Evolutionary conservation across 192 early-diverging fungal species (phyloP), one percentile per base, ranked within the genome.

Genomic region (Funneliformis geosporum): DNA sequence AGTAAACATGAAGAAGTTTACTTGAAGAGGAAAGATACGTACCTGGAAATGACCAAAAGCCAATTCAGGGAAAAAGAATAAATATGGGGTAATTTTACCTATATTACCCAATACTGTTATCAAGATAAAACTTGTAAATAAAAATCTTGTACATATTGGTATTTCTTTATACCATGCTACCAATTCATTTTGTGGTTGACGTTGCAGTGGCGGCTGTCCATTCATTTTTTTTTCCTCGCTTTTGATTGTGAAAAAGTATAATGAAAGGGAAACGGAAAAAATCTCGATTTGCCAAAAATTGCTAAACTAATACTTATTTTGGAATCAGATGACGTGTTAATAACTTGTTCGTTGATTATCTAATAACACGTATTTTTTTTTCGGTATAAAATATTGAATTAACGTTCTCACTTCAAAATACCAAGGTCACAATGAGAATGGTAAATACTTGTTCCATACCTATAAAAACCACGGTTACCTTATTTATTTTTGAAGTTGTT

Each of bases 131-230:
- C 44, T 66, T 16, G 62, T 44, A 65, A 78, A 78, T 78, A 78
- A 50, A 44, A 78, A 78, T 68, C 5, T 60, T 55, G 76, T 78
- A 21, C 42, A 46, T 27, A 43, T 28, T 28, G 76, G 76, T 7
- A 78, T 44, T 4, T 27, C 27, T 4, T 33, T 68, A 67, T 67
- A 78, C 64, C 64, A 78, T 3, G 46, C 5, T 14, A 50, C 47
- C 9, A 75, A 10, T 61, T 75, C 73, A 28, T 60, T 42, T 39
- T 68, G 28, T 21, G 66, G 66, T n/a, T 68, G 66, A 42, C 28
- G 28, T 39, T 40, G 66, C 28, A 38, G 61, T 33, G 33, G 33
- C 33, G 33, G 43, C 16, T 55, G 50, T 55, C 50, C 21, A 7
- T 21, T 55, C 50, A 55, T 55, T 55, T 55, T 50, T 16, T 16